A percentile compares a stretch with the other conserved stretches of the same genome.
phyloP scores from a whole-genome alignment of 2,329 filamentous ascomycete species.

The Acarospora socialis region DNA sequence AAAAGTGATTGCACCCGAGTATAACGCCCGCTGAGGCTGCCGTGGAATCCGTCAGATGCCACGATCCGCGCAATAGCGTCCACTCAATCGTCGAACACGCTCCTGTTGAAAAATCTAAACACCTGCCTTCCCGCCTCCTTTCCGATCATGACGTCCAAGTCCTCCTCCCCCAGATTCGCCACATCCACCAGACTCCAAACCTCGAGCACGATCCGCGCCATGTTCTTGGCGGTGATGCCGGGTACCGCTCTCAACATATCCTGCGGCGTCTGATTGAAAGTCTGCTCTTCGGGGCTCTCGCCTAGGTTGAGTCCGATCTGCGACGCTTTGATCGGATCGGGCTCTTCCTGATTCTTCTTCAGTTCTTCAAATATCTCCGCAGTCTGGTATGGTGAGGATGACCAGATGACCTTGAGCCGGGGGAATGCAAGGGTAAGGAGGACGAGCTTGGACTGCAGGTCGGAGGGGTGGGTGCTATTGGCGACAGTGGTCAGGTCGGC shows the following conservation, averaged over 20 bases:
- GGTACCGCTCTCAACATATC: constrained; percentile 82
- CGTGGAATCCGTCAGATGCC: constrained; percentile 4
- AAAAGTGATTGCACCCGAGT: too few relatives aligned
- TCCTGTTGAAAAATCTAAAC: constrained; percentile 62
- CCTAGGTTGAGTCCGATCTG: constrained; percentile 60
- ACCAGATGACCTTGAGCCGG: constrained; percentile 83
- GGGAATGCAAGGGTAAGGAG: constrained; percentile 88
- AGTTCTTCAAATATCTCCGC: constrained; percentile 92
- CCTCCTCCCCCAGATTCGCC: constrained; percentile 67
- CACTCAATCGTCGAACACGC: constrained; percentile 35
- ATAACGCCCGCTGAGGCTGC: too few relatives aligned
- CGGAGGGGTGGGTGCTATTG: constrained; percentile 47
- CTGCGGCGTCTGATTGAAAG: constrained; percentile 71
- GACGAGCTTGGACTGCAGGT: constrained; percentile 83
- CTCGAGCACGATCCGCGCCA: constrained; percentile 56
- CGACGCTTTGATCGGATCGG: constrained; percentile 77
- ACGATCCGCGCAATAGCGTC: constrained; percentile 3
- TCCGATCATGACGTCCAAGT: constrained; percentile 62
- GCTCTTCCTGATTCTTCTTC: constrained; percentile 79
- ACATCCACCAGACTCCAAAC: constrained; percentile 66
- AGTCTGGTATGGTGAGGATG: constrained; percentile 81
- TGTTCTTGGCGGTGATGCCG: constrained; percentile 66
- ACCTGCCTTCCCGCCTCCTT: constrained; percentile 64
- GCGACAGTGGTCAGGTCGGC: constrained; percentile 47
- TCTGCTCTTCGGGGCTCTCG: constrained; percentile 37